Evolutionary conservation across 2,329 filamentous ascomycete genomes (phyloP).

Genomic region (Epichloe coenophiala): DNA sequence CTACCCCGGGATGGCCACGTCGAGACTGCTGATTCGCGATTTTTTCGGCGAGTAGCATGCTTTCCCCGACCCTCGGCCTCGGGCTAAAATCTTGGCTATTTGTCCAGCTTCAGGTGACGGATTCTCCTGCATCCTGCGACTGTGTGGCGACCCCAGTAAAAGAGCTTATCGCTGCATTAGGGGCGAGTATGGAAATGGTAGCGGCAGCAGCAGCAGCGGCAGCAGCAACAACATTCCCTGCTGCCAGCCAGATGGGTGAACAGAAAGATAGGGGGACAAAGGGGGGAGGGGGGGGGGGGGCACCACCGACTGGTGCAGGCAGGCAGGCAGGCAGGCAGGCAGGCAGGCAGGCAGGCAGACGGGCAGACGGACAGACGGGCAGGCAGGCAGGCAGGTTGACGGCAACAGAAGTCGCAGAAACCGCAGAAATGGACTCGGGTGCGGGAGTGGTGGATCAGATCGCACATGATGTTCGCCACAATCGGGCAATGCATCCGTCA

Average conservation of each 20-base stretch:
- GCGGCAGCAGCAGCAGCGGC: not conserved
- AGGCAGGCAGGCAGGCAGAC: not conserved
- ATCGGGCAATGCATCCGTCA: slow-evolving; percentile 1
- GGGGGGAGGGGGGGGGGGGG: too few relatives aligned
- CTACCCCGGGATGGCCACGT: not conserved
- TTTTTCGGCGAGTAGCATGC: not conserved
- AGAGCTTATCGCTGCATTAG: not conserved
- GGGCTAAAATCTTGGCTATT: not conserved
- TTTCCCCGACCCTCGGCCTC: not conserved
- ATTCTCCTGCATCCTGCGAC: not conserved
- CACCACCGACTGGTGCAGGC: not conserved
- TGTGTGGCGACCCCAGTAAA: not conserved
- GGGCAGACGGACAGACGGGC: too few relatives aligned
- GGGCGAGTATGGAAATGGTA: not conserved
- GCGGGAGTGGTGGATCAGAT: not conserved
- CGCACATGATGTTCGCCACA: not conserved
- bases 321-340: not conserved
- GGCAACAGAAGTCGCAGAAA: too few relatives aligned
- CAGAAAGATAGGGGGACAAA: not conserved
- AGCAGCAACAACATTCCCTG: not conserved
- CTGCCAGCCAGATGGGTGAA: not conserved
- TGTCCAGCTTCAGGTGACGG: slow-evolving; percentile 1
- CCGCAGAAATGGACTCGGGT: not conserved
- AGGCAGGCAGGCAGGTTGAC: not conserved
- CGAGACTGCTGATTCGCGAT: not conserved